Evolutionary conservation across 225 moss, liverwort and hornwort species (phyloP), one percentile per base, ranked within the genome.

Genomic region (Pleurozium schreberi): DNA sequence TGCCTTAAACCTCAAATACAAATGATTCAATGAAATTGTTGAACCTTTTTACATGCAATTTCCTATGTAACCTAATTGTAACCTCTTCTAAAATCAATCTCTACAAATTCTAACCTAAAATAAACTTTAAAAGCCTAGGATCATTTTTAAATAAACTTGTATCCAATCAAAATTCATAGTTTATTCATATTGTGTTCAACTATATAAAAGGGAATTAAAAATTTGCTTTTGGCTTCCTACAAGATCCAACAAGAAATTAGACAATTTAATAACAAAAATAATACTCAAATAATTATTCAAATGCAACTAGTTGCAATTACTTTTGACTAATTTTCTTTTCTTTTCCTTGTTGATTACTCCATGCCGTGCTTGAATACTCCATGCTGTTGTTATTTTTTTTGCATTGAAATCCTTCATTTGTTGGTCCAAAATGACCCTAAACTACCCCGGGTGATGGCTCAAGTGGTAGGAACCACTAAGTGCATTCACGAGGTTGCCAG

Each of bases 1-100:
- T 73, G 8, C 3, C 25, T 0, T 27, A 0, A 42, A 70, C 5
- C 8, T 42, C 27, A 1, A 9, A 0, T 43, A 45, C 0, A 28
- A 73, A 45, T 45, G 28, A 45, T 18, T 74, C 6, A 18, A 10
- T 1, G 0, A 31, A 74, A 31, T 47, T 2, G 1, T 7, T 74
- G 18, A 74, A 47, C 74, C 11, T 74, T 47, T 2, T 2, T 5
- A 31, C 1, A 0, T 30, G 7, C 4, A 74, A 4, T 47, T 47
- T 7, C 4, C 47, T 74, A 68, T n/a, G 22, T 68, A n/a, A 7
- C 18, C 18, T 18, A 53, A 53, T 22, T 68, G 12, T 68, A 3
- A 68, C 12, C 12, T 22, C 7, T 22, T n/a, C 17, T 3, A 22
- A 12, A n/a, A n/a, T 0, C 1, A 0, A 19, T 6, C 38, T 3